A percentile compares a stretch with the other conserved stretches of the same genome.
phyloP scores from a whole-genome alignment of 345 rosid species.

The Litchi chinensis region DNA sequence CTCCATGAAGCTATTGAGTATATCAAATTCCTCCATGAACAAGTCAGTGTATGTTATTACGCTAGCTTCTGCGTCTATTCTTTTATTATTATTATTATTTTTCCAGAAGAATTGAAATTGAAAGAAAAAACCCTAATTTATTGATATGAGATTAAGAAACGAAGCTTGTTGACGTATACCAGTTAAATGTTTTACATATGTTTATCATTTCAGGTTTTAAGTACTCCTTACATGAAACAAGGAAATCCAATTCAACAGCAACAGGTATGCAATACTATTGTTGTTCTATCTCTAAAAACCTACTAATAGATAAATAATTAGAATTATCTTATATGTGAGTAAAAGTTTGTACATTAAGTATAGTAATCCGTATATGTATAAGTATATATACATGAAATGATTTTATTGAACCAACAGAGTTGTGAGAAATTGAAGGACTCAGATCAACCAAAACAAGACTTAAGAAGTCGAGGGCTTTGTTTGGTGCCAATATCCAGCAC shows the following conservation, averaged over 20 bases:
- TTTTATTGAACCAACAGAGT: constrained; percentile 27
- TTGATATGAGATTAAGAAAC: constrained; percentile 8
- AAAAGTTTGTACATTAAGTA: no score
- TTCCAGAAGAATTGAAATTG: no score
- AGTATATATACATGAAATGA: background rate
- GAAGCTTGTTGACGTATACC: background rate
- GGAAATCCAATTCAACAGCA: constrained; percentile 58
- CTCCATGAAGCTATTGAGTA: constrained; percentile 86
- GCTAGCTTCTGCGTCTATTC: background rate
- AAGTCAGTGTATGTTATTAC: constrained; percentile 55
- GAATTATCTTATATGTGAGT: no score
- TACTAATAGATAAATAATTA: background rate
- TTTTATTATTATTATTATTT: no score
- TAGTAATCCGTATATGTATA: background rate
- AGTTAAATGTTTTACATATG: constrained; percentile 10
- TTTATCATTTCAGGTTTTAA: constrained; percentile 49
- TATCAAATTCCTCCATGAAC: constrained; percentile 81
- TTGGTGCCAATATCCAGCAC: constrained; percentile 78
- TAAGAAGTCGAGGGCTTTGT: constrained; percentile 79
- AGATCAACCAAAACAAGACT: constrained; percentile 55
- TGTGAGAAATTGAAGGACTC: constrained; percentile 36
- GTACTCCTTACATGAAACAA: constrained; percentile 63
- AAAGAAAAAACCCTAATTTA: background rate
- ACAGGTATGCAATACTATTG: constrained; percentile 47
- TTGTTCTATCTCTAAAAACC: background rate